A percentile compares a stretch with the other conserved stretches of the same genome.
Evolutionary conservation across 164 flowering plant genomes (phyloP).

Genomic region (Warburgia ugandensis): DNA sequence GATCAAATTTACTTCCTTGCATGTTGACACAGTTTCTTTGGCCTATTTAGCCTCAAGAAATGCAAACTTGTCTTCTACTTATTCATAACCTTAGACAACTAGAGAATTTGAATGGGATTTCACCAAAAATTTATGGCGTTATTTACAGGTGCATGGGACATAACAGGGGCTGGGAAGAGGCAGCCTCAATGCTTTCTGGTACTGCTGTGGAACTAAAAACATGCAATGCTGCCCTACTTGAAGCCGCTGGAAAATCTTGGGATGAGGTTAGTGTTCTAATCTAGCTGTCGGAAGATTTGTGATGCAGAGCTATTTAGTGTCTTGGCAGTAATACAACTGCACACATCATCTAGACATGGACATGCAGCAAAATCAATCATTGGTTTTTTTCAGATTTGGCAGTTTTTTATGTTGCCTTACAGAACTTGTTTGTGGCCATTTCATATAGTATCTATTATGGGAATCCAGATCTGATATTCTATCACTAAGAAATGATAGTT

Average conservation of each 20-base stretch:
- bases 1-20: too few species aligned
- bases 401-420: background rate
- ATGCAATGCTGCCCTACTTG: conserved; percentile 92
- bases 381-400: background rate
- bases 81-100: background rate
- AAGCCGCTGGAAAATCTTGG: conserved; percentile 81
- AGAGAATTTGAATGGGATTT: background rate
- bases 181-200: conserved; percentile 83
- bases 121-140: background rate
- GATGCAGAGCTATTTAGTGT: background rate
- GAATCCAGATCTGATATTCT: too few species aligned
- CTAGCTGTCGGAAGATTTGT: background rate
- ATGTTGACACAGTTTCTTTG: too few species aligned
- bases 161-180: conserved; percentile 97
- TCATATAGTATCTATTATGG: too few species aligned
- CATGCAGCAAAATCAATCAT: too few species aligned
- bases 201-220: conserved; percentile 69
- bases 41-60: too few species aligned
- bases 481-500: too few species aligned
- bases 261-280: conserved; percentile 51
- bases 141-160: conserved; percentile 93
- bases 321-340: background rate
- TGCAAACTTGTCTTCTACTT: background rate
- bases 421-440: too few species aligned
- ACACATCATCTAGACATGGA: too few species aligned